phyloP scores from a whole-genome alignment of 2,329 filamentous ascomycete genomes.

The Rutstroemia sydowiana region DNA sequence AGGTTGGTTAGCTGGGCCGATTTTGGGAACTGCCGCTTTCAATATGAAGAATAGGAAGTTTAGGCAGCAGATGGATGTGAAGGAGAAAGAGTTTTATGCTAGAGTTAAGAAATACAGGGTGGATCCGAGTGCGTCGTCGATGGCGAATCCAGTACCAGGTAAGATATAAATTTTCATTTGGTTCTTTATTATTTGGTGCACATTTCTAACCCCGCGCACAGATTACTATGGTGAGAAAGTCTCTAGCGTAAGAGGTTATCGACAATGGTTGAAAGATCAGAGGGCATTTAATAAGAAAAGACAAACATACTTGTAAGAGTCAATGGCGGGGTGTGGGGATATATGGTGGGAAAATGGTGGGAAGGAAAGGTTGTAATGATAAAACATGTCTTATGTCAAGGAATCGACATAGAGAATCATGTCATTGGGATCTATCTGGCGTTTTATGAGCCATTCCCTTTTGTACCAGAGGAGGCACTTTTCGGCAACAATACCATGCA shows the following conservation, averaged over 20 bases:
- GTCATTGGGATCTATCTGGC: slow-evolving; percentile 3
- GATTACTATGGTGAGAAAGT: slow-evolving; percentile 99
- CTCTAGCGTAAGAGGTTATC: slow-evolving; percentile 81
- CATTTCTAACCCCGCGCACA: not conserved
- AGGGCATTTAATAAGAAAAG: slow-evolving; percentile 89
- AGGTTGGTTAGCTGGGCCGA: slow-evolving; percentile 84
- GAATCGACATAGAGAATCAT: slow-evolving; percentile 1
- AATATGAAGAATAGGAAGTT: slow-evolving; percentile 65
- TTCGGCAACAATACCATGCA: slow-evolving; percentile 4
- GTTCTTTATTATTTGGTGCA: not conserved
- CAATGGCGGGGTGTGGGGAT: no score
- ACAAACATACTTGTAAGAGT: slow-evolving; percentile 24
- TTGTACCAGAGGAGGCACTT: not conserved
- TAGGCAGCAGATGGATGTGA: slow-evolving; percentile 69
- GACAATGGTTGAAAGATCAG: slow-evolving; percentile 96
- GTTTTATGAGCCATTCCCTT: slow-evolving; percentile 7
- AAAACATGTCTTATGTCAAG: slow-evolving; percentile 2
- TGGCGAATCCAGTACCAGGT: slow-evolving; percentile 68
- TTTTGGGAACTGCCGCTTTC: slow-evolving; percentile 73
- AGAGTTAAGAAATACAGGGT: slow-evolving; percentile 88
- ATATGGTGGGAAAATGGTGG: slow-evolving; percentile 10
- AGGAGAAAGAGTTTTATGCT: slow-evolving; percentile 90
- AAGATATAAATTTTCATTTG: slow-evolving; percentile 9
- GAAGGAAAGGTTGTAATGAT: slow-evolving; percentile 5
- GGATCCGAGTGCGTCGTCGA: slow-evolving; percentile 80